Percentiles rank a stretch among this genome's conserved stretches.
Conservation (phyloP, 352 stramenopile species). For the Phytopythium montanum region DNA sequence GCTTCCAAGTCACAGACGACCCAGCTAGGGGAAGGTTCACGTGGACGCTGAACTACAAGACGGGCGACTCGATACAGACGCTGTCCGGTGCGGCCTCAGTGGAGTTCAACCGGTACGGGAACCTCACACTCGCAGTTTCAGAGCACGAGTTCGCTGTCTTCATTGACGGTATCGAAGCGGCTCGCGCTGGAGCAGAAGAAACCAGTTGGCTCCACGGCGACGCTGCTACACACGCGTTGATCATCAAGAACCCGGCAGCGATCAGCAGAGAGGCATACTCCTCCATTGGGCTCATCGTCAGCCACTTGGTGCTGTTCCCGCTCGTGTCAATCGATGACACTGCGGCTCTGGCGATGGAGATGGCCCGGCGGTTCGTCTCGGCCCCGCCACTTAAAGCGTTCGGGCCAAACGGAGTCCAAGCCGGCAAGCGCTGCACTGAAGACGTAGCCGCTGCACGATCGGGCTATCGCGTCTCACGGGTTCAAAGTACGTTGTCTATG, state of each 20-base stretch:
- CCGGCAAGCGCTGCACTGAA: slow-evolving; percentile 26
- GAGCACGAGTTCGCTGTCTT: neutral
- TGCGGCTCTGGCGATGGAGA: slow-evolving; percentile 25
- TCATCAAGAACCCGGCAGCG: neutral
- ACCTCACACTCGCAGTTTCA: neutral
- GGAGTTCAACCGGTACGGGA: slow-evolving; percentile 1
- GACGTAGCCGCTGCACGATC: slow-evolving; percentile 31
- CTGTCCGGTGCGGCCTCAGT: neutral
- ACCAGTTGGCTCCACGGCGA: neutral
- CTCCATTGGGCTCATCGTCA: slow-evolving; percentile 22
- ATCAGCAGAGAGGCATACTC: neutral
- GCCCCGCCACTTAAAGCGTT: slow-evolving; percentile 42
- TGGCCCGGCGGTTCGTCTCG: slow-evolving; percentile 45
- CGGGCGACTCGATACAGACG: neutral
- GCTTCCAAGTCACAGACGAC: slow-evolving; percentile 1
- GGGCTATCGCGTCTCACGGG: slow-evolving; percentile 42
- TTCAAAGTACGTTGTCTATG: slow-evolving; percentile 28
- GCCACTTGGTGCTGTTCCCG: slow-evolving; percentile 41
- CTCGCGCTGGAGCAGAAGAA: neutral
- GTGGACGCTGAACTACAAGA: slow-evolving; percentile 1
- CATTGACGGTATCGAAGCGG: neutral
- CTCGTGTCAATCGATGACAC: slow-evolving; percentile 10
- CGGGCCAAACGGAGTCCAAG: slow-evolving; percentile 20
- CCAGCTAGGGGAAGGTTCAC: neutral
- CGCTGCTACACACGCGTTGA: neutral